A percentile compares a stretch with the other conserved stretches of the same genome.
Conservation (phyloP, 2,329 filamentous ascomycete genomes). For the Penicillium capsulatum region DNA sequence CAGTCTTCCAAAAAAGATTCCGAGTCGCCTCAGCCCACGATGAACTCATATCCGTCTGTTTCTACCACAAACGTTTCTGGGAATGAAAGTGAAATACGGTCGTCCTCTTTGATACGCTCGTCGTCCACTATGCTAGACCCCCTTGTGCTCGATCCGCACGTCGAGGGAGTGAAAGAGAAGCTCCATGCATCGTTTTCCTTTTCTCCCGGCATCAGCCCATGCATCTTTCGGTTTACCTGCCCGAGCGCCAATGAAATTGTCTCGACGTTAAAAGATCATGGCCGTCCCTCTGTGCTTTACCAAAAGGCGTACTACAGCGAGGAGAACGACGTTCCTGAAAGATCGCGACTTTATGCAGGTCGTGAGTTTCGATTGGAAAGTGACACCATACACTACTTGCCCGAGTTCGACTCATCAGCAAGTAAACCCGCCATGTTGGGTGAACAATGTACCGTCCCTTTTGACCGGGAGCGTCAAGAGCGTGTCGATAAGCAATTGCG, state of each 20-base stretch:
- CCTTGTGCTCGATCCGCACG: constrained; percentile 14
- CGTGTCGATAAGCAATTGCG: constrained; percentile 51
- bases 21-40: constrained; percentile 16
- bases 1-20: constrained; percentile 47
- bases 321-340: constrained; percentile 74
- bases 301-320: constrained; percentile 82
- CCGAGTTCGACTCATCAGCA: constrained; percentile 66
- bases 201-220: constrained; percentile 16
- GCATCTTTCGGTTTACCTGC: constrained; percentile 24
- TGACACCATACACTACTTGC: constrained; percentile 71
- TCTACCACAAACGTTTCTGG: constrained; percentile 4
- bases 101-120: constrained; percentile 17
- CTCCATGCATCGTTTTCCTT: constrained; percentile 32
- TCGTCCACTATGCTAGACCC: constrained; percentile 17
- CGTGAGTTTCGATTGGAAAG: constrained; percentile 76
- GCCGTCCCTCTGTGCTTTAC: constrained; percentile 67
- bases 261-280: constrained; percentile 53
- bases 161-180: constrained; percentile 16
- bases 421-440: constrained; percentile 55
- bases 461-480: constrained; percentile 53
- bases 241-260: constrained; percentile 45
- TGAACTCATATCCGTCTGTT: constrained; percentile 8
- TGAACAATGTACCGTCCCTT: constrained; percentile 44
- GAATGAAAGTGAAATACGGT: constrained; percentile 5
- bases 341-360: constrained; percentile 77